Evolutionary conservation across 1,284 basidiomycete species (phyloP).

Genomic region (Sanguinoderma infundibulare): DNA sequence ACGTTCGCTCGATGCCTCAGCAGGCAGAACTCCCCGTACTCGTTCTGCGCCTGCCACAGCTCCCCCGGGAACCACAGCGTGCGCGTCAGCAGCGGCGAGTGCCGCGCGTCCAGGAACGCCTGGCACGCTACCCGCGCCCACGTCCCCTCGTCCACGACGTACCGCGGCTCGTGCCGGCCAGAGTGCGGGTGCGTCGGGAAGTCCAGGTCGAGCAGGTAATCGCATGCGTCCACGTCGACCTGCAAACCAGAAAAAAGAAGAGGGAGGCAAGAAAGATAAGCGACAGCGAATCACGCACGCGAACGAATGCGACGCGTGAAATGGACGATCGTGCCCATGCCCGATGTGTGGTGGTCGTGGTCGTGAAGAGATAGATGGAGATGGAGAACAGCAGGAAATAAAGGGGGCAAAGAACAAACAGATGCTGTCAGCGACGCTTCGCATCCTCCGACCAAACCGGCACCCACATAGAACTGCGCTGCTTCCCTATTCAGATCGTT

Average conservation of each 20-base stretch:
- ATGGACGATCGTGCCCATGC: not conserved
- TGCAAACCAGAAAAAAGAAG: conserved; percentile 41
- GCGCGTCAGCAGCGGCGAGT: conserved; percentile 74
- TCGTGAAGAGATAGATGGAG: not conserved
- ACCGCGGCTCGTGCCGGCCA: conserved; percentile 78
- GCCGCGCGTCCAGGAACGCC: conserved; percentile 82
- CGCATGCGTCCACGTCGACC: conserved; percentile 76
- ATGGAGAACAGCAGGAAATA: not conserved
- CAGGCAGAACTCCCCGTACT: conserved; percentile 75
- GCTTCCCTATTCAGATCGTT: conserved; percentile 92
- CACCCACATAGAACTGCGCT: conserved; percentile 78
- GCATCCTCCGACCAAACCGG: conserved; percentile 8
- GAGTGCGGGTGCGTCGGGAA: conserved; percentile 68
- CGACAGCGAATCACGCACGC: conserved; percentile 2
- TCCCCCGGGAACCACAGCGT: conserved; percentile 79
- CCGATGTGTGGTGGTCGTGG: no score
- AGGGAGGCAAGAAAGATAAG: not conserved
- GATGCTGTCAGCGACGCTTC: conserved; percentile 20
- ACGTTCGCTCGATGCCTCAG: conserved; percentile 56
- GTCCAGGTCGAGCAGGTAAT: conserved; percentile 88
- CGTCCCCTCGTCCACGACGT: conserved; percentile 57
- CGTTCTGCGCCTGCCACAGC: conserved; percentile 65
- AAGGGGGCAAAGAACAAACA: not conserved
- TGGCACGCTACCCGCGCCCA: conserved; percentile 83
- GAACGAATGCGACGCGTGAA: no score